Percentiles rank a stretch among this genome's conserved stretches.
phyloP scores from a whole-genome alignment of 345 rosid species.

The Gossypium australe region DNA sequence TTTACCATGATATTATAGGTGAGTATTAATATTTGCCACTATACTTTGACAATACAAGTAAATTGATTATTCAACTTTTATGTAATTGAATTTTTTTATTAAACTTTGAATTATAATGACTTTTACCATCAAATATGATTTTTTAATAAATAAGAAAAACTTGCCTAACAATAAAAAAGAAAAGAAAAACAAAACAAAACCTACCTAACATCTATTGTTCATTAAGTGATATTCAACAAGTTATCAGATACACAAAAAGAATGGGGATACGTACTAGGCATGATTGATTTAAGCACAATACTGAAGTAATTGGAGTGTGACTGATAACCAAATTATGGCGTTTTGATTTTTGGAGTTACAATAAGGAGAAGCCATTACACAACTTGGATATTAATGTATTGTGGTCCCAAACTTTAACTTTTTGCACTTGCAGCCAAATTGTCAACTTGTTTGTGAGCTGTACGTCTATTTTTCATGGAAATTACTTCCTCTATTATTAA shows the following conservation, averaged over 20 bases:
- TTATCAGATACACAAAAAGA: no score
- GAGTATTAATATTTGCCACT: no score
- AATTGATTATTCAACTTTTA: no score
- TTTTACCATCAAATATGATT: no score
- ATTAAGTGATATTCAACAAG: no score
- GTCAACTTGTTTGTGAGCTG: background rate
- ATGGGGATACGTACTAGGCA: background rate
- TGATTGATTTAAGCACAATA: background rate
- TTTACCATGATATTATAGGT: no score
- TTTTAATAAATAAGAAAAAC: no score
- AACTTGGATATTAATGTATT: background rate
- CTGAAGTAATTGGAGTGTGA: background rate
- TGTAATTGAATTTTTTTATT: no score
- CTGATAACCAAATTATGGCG: background rate
- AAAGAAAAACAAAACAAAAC: no score
- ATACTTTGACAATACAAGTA: no score
- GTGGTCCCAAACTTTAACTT: background rate
- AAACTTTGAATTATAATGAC: no score
- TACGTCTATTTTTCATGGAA: background rate
- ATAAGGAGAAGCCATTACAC: background rate
- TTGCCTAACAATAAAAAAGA: no score
- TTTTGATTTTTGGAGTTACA: background rate
- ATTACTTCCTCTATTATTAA: background rate
- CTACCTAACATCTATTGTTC: background rate
- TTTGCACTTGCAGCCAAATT: background rate